These are phyloP conservation scores for Gossypium anomalum DNA, from an alignment of 345 rosid genomes.

Conservation along the genomic window DNA sequence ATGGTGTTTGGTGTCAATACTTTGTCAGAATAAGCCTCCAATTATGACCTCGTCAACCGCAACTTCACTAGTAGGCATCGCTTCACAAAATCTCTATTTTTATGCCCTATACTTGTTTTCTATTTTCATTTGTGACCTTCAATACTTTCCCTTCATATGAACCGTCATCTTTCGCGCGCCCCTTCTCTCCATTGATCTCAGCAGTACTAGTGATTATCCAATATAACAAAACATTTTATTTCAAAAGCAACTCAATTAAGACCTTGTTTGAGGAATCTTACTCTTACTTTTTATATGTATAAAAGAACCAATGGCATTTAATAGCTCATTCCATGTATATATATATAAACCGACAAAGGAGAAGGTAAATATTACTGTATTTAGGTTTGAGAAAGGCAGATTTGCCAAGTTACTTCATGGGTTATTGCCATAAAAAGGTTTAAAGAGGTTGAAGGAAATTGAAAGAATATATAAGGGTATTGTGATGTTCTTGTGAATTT, in stretches of 20 bases:
- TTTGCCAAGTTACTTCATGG: background rate
- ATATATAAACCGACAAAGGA: background rate
- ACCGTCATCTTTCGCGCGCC: no score
- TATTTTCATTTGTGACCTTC: no score
- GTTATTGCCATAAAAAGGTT: background rate
- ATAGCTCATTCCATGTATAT: background rate
- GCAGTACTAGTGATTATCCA: no score
- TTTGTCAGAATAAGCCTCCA: no score
- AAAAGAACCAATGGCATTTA: background rate
- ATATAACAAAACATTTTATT: background rate
- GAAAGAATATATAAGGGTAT: background rate
- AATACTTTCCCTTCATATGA: no score
- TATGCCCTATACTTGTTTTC: no score
- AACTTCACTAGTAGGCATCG: no score
- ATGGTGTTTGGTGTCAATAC: background rate
- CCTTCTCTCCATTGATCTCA: no score
- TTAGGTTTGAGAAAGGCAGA: background rate
- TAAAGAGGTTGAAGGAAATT: no score
- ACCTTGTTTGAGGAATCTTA: slow-evolving; percentile 4
- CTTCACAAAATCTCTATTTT: no score
- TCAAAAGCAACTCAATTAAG: background rate
- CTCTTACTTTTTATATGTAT: background rate
- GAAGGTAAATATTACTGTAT: background rate
- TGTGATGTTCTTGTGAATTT: background rate
- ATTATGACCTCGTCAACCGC: no score